Evolutionary conservation across 2,329 filamentous ascomycete genomes (phyloP).

Genomic region (Claviceps lovelessii): DNA sequence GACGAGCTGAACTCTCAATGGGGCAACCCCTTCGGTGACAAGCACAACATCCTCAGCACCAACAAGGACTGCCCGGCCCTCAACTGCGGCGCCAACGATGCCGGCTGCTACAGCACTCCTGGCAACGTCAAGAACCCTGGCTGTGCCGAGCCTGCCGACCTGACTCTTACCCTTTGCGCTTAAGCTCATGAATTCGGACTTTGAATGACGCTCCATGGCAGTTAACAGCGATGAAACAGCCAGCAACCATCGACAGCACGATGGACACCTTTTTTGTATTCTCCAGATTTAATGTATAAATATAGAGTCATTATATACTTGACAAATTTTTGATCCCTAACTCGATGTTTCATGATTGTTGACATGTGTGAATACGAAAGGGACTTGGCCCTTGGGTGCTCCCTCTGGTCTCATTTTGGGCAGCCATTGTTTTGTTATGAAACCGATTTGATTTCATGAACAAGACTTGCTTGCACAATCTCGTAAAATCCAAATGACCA

Average conservation of each 20-base stretch:
- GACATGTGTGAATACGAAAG: too few relatives aligned
- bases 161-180: constrained; percentile 19
- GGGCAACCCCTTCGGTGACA: constrained; percentile 26
- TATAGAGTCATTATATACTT: too few relatives aligned
- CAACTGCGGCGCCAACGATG: constrained; percentile 22
- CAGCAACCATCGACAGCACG: too few relatives aligned
- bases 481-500: too few relatives aligned
- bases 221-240: too few relatives aligned
- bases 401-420: too few relatives aligned
- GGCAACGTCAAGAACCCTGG: constrained; percentile 20
- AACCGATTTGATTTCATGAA: too few relatives aligned
- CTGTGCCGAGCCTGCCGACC: constrained; percentile 25
- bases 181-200: constrained; percentile 1
- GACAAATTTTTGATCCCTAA: too few relatives aligned
- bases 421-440: too few relatives aligned
- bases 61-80: constrained; percentile 24
- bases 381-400: too few relatives aligned
- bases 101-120: constrained; percentile 26
- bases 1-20: constrained; percentile 26
- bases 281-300: neutral
- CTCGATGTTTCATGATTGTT: too few relatives aligned
- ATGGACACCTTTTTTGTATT: neutral
- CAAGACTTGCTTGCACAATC: too few relatives aligned
- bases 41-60: constrained; percentile 22
- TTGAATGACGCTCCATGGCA: neutral